These are phyloP conservation scores for Sanguinoderma infundibulare DNA, from an alignment of 1,284 basidiomycete species.

Conservation along the genomic window DNA sequence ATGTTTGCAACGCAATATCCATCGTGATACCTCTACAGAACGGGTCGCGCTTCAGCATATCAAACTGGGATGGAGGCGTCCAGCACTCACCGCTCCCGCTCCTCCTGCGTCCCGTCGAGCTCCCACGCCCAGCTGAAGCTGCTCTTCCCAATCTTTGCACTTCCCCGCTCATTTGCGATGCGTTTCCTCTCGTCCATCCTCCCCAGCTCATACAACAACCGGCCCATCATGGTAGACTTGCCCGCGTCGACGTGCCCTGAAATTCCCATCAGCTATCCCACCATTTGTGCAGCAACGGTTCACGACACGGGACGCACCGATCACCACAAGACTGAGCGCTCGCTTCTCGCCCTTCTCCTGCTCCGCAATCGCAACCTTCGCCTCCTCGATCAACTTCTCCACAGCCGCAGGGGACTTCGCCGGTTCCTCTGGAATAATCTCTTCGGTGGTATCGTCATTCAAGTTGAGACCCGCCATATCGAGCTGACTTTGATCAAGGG, in stretches of 20 bases:
- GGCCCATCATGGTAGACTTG: constrained; percentile 97
- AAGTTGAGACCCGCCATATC: constrained; percentile 83
- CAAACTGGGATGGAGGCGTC: not conserved
- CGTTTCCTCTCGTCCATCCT: constrained; percentile 86
- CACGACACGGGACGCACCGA: constrained; percentile 65
- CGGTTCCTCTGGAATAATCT: constrained; percentile 52
- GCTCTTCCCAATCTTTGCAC: constrained; percentile 88
- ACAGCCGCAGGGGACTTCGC: constrained; percentile 75
- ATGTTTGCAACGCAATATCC: constrained; percentile 90
- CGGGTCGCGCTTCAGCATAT: not conserved
- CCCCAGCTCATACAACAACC: constrained; percentile 92
- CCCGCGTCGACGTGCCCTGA: constrained; percentile 97
- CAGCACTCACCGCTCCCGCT: constrained; percentile 79
- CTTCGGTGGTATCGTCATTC: constrained; percentile 11
- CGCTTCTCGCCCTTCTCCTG: constrained; percentile 64
- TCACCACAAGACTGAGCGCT: constrained; percentile 87
- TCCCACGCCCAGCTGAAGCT: constrained; percentile 99
- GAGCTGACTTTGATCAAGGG: constrained; percentile 58
- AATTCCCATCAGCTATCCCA: not conserved
- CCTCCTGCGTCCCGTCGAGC: constrained; percentile 91
- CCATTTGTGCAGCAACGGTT: not conserved
- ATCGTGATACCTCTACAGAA: constrained; percentile 89
- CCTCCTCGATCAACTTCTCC: constrained; percentile 89
- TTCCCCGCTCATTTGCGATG: constrained; percentile 88
- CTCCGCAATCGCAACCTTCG: constrained; percentile 57